Percentiles rank a stretch among this genome's conserved stretches.
These are phyloP conservation scores for Dissophora globulifera DNA, from an alignment of 192 early-diverging fungal genomes.

Conservation along the genomic window DNA sequence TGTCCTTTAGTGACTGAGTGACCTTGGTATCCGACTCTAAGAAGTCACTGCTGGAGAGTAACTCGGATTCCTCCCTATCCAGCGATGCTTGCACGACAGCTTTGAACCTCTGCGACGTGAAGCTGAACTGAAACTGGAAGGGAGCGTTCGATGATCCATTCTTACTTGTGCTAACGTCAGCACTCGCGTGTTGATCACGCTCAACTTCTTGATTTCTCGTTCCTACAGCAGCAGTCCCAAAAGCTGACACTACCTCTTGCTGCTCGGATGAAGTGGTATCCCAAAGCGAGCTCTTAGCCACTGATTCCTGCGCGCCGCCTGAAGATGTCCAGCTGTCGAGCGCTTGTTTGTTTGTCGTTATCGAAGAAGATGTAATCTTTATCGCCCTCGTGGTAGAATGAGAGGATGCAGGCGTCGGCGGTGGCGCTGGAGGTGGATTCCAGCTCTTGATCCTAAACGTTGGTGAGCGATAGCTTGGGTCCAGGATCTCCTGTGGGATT, in stretches of 20 bases:
- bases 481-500: conserved; percentile 51
- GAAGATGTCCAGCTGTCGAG: conserved; percentile 5
- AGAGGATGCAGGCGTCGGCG: neutral
- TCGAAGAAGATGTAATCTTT: neutral
- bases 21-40: no score
- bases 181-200: no score
- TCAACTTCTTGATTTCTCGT: neutral
- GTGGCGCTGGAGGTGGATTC: conserved; percentile 22
- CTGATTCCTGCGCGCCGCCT: neutral
- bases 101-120: conserved; percentile 41
- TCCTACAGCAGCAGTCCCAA: neutral
- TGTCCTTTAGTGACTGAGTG: no score
- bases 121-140: conserved; percentile 30
- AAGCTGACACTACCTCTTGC: neutral
- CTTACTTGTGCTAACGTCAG: no score
- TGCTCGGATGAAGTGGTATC: neutral
- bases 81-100: conserved; percentile 19
- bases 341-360: neutral
- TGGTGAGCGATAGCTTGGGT: conserved; percentile 36
- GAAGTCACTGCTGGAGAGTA: no score
- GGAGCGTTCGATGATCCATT: neutral
- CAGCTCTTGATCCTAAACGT: conserved; percentile 50
- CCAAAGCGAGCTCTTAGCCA: conserved; percentile 11
- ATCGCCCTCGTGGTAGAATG: no score
- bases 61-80: no score